Conservation (phyloP, 2,329 filamentous ascomycete genomes). For the Scedosporium dehoogii region DNA sequence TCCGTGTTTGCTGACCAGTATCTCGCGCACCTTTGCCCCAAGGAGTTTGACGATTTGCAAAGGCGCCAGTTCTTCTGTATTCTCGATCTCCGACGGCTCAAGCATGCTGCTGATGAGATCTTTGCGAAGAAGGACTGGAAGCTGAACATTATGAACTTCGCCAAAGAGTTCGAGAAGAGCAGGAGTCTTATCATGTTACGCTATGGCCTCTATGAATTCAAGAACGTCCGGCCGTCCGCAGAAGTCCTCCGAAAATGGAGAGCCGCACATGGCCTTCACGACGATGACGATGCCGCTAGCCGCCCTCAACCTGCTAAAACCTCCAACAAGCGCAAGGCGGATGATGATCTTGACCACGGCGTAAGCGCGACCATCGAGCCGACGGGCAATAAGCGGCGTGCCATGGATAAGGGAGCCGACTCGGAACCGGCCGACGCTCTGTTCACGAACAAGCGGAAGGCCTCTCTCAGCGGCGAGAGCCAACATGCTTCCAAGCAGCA, state of each 20-base stretch:
- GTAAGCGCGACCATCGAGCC: conserved; percentile 24
- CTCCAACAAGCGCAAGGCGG: conserved; percentile 43
- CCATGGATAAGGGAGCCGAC: conserved; percentile 25
- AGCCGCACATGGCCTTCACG: conserved; percentile 42
- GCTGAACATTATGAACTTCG: conserved; percentile 51
- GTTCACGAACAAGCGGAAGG: conserved; percentile 44
- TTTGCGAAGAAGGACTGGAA: conserved; percentile 53
- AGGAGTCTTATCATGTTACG: conserved; percentile 50
- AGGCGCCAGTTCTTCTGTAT: conserved; percentile 54
- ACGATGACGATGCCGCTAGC: conserved; percentile 20
- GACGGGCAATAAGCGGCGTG: conserved; percentile 35
- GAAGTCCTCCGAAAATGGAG: conserved; percentile 50
- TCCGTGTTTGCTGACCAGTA: conserved; percentile 53
- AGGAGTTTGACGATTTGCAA: conserved; percentile 48
- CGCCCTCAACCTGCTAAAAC: conserved; percentile 24
- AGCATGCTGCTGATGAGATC: conserved; percentile 52
- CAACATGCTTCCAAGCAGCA: conserved; percentile 40
- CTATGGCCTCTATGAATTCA: conserved; percentile 54
- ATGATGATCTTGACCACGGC: conserved; percentile 34
- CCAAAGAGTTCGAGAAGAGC: conserved; percentile 56
- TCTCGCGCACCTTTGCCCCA: conserved; percentile 44
- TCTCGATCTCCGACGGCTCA: conserved; percentile 50
- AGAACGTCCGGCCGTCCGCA: conserved; percentile 49
- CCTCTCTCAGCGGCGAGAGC: conserved; percentile 29
- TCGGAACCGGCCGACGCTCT: conserved; percentile 17